phyloP scores from a whole-genome alignment of 352 stramenopile species.

The Globisporangium perplexum region DNA sequence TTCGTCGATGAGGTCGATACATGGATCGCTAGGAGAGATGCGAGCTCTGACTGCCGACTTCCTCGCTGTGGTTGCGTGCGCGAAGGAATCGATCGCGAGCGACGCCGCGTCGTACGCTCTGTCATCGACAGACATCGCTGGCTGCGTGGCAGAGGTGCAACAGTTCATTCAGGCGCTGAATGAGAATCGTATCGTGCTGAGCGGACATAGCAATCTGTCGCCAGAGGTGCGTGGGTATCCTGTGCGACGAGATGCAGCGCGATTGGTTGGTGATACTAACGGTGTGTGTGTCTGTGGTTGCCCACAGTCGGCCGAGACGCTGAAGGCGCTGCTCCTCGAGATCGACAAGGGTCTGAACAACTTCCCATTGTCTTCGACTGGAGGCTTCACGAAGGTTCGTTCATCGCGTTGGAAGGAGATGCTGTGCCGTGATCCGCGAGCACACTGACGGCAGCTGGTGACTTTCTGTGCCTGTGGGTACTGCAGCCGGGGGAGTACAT shows the following conservation, averaged over 20 bases:
- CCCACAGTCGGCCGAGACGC: conserved; percentile 62
- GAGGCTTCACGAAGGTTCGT: conserved; percentile 80
- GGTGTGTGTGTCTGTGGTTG: neutral
- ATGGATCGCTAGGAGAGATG: conserved; percentile 11
- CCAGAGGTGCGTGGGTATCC: conserved; percentile 33
- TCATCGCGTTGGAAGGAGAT: neutral
- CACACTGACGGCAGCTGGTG: neutral
- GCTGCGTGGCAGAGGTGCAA: conserved; percentile 92
- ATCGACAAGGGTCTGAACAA: conserved; percentile 79
- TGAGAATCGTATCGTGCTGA: conserved; percentile 52
- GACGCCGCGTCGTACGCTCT: conserved; percentile 97
- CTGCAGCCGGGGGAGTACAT: conserved; percentile 81
- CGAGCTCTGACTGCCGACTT: conserved; percentile 3
- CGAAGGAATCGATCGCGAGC: conserved; percentile 83
- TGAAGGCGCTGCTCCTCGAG: conserved; percentile 78
- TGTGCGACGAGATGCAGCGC: neutral
- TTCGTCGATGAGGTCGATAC: no score
- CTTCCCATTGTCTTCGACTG: conserved; percentile 65
- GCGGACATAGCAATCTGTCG: conserved; percentile 43
- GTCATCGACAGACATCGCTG: conserved; percentile 90
- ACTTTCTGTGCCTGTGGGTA: neutral
- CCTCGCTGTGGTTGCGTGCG: neutral
- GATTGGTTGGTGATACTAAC: neutral
- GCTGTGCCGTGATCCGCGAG: neutral
- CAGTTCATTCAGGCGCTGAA: conserved; percentile 68